Percentiles rank a stretch among this genome's conserved stretches.
These are phyloP conservation scores for Ambrosiella beaveri DNA, from an alignment of 2,329 filamentous ascomycete genomes.

Conservation along the genomic window DNA sequence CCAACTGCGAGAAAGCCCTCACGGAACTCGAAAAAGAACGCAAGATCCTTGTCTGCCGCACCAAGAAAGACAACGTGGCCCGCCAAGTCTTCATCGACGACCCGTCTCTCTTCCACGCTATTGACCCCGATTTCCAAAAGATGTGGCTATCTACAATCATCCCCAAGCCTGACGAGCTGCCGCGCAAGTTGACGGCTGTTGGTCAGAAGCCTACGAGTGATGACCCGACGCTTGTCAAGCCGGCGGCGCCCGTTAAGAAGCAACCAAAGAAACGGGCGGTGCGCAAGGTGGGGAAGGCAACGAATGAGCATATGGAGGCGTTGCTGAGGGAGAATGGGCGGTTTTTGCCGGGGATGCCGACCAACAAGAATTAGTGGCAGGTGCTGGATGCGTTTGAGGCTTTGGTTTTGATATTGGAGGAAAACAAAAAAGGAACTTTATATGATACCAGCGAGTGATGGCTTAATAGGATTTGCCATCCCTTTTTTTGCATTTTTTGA, in stretches of 20 bases:
- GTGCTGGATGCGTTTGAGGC: background rate
- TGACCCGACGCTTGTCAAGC: slow-evolving; percentile 39
- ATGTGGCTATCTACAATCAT: slow-evolving; percentile 73
- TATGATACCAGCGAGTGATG: too few species aligned
- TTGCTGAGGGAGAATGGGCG: slow-evolving; percentile 57
- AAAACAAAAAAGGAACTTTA: too few species aligned
- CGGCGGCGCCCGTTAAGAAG: slow-evolving; percentile 38
- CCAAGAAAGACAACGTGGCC: slow-evolving; percentile 80
- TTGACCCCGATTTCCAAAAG: slow-evolving; percentile 67
- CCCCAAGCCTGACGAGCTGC: slow-evolving; percentile 58
- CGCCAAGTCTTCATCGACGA: slow-evolving; percentile 83
- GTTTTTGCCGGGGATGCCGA: slow-evolving; percentile 11
- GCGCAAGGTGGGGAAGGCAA: slow-evolving; percentile 60
- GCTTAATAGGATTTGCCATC: too few species aligned
- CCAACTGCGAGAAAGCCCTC: slow-evolving; percentile 63
- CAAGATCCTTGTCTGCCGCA: slow-evolving; percentile 68
- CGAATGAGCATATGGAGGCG: slow-evolving; percentile 73
- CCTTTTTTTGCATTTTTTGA: too few species aligned
- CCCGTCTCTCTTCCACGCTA: slow-evolving; percentile 51
- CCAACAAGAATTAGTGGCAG: slow-evolving; percentile 22
- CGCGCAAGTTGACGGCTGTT: slow-evolving; percentile 56
- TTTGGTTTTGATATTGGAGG: background rate
- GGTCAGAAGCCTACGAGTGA: slow-evolving; percentile 75
- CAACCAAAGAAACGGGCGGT: slow-evolving; percentile 52
- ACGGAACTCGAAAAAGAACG: slow-evolving; percentile 60